Base-by-base conservation (phyloP, 495 filamentous ascomycete species). In the Umbilicaria muhlenbergii region DNA sequence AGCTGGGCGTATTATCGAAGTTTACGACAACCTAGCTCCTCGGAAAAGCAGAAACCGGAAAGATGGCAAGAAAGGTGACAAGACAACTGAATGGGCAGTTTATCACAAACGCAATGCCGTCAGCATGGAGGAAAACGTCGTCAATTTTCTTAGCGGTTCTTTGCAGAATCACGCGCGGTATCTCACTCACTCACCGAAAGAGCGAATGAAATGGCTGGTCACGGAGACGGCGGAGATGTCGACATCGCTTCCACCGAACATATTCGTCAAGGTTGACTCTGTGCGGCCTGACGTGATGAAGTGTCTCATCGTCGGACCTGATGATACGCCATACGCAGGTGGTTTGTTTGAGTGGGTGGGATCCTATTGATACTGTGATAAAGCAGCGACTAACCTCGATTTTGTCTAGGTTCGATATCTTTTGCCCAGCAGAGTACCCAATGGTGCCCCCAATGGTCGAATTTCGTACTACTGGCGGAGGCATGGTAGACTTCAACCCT, bases 301-400 rank as follows among this genome's bases (percentile, higher is more conserved):
- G 51, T 51, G 68, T 17, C 43, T 81, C 47, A 78, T 81, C 19
- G 53, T 72, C 8, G 77, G 75, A 0, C 71, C 74, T 3, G 51
- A 48, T 11, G 65, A 56, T 10, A 77, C 77, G 10, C 77, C 77
- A 12, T 80, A 81, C 62, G 70, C 76, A 48, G 56, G 70, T 34
- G 77, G 74, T 1, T 48, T 78, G 11, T 80, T 77, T 53, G 76
- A 75, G 54, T 61, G 46, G 36, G 58, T 44, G 8, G 24, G 33
- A 35, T 16, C 16, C 5, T 34, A 8, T 13, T 7, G 12, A 31
- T 41, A 12, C 21, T 28, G 5, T 43, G 21, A 11, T 32, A 2
- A 8, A 0, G 18, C n/a, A 43, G 36, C 41, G 38, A 34, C 36
- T 39, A 32, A 36, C 15, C 2, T n/a, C n/a, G n/a, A n/a, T n/a